Evolutionary conservation across 805 yeast species (phyloP), one percentile per base, ranked within the genome.

Genomic region (Danielia oregonensis): DNA sequence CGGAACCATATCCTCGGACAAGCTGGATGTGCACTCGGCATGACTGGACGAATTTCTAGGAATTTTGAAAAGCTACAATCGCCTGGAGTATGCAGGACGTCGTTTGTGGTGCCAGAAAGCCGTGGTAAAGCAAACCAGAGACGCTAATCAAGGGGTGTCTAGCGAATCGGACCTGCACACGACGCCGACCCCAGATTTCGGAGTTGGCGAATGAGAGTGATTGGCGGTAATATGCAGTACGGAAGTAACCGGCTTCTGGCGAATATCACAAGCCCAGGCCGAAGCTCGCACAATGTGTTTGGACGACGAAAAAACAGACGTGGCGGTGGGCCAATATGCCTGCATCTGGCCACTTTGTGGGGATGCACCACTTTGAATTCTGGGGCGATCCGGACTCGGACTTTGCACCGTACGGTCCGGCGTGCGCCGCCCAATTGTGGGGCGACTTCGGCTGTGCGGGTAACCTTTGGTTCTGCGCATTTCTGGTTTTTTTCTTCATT

Each of bases 181-280:
- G 24, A 21, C 23, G n/a, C 23, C 30, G 43, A 46, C 51, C 51
- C 51, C 51, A 46, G 51, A 46, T 46, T 46, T 46, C 51, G 51
- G 51, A 46, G 35, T 46, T 43, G 51, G 44, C 49, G 43, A 40
- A 46, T 46, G 30, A 38, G 46, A 46, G 39, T 32, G 43, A 33
- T 44, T 39, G 34, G 18, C 35, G 26, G 22, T 36, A 13, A 11
- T 6, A 9, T 14, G 15, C 17, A 26, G 28, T 16, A 7, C 22
- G 9, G 22, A 9, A 19, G 22, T 19, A 19, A 7, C 22, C 22
- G 9, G 22, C 9, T 7, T 19, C 22, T 19, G 22, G 9, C 22
- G 22, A 24, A 24, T 10, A 24, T 24, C 26, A 24, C 26, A 24
- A 13, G 26, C 23, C 11, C n/a, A n/a, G n/a, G n/a, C n/a, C n/a